Conservation (phyloP, 2,329 filamentous ascomycete species). For the Neoscytalidium dimidiatum region DNA sequence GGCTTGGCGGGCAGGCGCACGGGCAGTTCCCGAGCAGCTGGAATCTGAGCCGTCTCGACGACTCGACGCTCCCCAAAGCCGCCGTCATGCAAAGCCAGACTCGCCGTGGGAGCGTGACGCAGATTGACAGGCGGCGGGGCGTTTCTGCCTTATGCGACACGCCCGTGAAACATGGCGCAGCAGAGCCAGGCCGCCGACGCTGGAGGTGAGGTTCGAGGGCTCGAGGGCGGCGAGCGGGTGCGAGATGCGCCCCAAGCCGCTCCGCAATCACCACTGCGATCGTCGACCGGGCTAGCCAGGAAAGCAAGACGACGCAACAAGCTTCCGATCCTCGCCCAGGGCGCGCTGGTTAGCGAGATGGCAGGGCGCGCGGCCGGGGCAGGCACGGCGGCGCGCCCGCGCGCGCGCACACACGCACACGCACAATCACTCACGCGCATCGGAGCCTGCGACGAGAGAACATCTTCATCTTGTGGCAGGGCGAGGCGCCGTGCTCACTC, state of each 20-base stretch:
- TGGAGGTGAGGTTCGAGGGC: not conserved
- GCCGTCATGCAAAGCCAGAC: not conserved
- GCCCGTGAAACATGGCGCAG: slow-evolving; percentile 20
- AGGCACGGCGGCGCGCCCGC: too few relatives aligned
- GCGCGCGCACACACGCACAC: too few relatives aligned
- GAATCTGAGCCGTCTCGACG: slow-evolving; percentile 17
- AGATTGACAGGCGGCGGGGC: slow-evolving; percentile 21
- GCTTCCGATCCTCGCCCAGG: slow-evolving; percentile 10
- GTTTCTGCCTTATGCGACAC: slow-evolving; percentile 20
- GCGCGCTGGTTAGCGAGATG: not conserved
- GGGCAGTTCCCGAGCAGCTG: not conserved
- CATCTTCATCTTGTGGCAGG: slow-evolving; percentile 13
- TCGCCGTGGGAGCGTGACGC: slow-evolving; percentile 8
- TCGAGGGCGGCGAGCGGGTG: not conserved
- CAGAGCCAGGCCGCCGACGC: not conserved
- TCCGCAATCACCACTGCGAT: slow-evolving; percentile 13
- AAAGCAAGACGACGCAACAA: slow-evolving; percentile 13
- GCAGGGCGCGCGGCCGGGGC: not conserved
- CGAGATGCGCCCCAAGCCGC: not conserved
- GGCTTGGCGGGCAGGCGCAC: not conserved
- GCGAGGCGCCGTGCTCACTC: slow-evolving; percentile 8
- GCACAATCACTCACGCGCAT: too few relatives aligned
- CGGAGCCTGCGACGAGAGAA: not conserved
- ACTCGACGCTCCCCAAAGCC: not conserved
- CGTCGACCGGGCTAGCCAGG: slow-evolving; percentile 5